Conservation (phyloP, 1,284 basidiomycete species). For the Ustilago curta region DNA sequence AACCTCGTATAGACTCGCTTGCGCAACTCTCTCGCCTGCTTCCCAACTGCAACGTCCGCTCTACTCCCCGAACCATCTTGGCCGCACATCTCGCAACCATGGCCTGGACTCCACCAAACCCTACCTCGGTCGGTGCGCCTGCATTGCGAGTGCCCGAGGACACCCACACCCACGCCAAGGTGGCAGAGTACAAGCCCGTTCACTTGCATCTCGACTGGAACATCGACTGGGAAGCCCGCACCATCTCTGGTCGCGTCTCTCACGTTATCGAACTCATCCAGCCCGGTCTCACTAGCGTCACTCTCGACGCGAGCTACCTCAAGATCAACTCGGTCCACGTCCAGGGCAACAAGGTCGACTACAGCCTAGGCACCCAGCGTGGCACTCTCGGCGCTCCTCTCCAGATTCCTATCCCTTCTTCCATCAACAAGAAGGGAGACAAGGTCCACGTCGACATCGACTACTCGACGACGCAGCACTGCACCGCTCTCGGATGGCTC, state of each 20-base stretch:
- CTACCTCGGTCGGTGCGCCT: slow-evolving; percentile 58
- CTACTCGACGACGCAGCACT: slow-evolving; percentile 78
- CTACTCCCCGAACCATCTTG: not conserved
- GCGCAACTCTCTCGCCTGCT: not conserved
- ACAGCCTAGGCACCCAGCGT: slow-evolving; percentile 72
- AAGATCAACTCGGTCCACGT: slow-evolving; percentile 76
- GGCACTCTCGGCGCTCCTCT: slow-evolving; percentile 71
- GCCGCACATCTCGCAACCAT: slow-evolving; percentile 20
- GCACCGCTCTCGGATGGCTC: slow-evolving; percentile 93
- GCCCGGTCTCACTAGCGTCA: slow-evolving; percentile 76
- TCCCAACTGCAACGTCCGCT: not conserved
- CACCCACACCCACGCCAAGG: slow-evolving; percentile 61
- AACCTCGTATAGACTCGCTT: not conserved
- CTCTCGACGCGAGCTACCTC: slow-evolving; percentile 85
- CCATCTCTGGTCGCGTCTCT: slow-evolving; percentile 79
- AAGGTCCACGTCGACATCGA: slow-evolving; percentile 55
- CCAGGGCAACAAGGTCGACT: slow-evolving; percentile 72
- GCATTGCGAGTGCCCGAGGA: slow-evolving; percentile 49
- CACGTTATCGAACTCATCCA: slow-evolving; percentile 77
- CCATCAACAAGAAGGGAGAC: slow-evolving; percentile 50
- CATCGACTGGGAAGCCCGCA: slow-evolving; percentile 79
- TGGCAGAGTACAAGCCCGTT: slow-evolving; percentile 56
- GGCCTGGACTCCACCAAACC: slow-evolving; percentile 63
- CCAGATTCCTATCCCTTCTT: slow-evolving; percentile 67
- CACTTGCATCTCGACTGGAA: slow-evolving; percentile 78